Evolutionary conservation across 2,329 filamentous ascomycete species (phyloP).

Genomic region (Dendrostoma leiphaemia): DNA sequence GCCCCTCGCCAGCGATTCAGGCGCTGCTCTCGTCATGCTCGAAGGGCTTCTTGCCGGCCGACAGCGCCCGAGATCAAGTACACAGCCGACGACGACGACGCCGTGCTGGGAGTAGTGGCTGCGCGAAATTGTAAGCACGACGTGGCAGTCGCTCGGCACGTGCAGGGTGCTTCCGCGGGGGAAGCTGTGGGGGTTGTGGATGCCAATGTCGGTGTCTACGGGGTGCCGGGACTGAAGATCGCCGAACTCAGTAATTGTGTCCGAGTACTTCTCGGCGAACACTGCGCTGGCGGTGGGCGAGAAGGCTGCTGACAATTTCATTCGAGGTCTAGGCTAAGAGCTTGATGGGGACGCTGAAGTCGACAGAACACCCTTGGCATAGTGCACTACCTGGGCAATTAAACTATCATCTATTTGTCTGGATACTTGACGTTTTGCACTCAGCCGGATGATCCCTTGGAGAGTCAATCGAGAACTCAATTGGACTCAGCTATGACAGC

Average conservation of each 20-base stretch:
- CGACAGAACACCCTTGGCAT: too few relatives aligned
- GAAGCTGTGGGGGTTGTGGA: conserved; percentile 42
- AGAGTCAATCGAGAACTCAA: too few relatives aligned
- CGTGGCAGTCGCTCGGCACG: conserved; percentile 44
- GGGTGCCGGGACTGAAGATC: conserved; percentile 38
- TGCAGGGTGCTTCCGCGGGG: conserved; percentile 43
- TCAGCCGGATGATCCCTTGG: too few relatives aligned
- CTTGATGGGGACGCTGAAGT: too few relatives aligned
- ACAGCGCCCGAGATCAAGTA: conserved; percentile 42
- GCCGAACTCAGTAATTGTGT: conserved; percentile 35
- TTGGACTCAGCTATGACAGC: too few relatives aligned
- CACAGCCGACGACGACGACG: conserved; percentile 44
- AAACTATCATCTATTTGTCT: too few relatives aligned
- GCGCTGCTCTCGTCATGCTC: conserved; percentile 33
- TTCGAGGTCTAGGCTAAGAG: too few relatives aligned
- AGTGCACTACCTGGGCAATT: too few relatives aligned
- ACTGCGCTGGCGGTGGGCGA: conserved; percentile 46
- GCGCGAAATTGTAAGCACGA: conserved; percentile 34
- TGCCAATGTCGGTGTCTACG: conserved; percentile 39
- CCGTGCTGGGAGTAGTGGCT: conserved; percentile 45
- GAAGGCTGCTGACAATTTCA: conserved; percentile 34
- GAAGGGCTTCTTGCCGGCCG: neutral
- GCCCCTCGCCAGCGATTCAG: conserved; percentile 29
- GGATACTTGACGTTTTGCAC: too few relatives aligned
- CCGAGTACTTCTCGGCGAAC: conserved; percentile 41